phyloP scores from a whole-genome alignment of 148 eudicot genomes.

The Polygonum aviculare region DNA sequence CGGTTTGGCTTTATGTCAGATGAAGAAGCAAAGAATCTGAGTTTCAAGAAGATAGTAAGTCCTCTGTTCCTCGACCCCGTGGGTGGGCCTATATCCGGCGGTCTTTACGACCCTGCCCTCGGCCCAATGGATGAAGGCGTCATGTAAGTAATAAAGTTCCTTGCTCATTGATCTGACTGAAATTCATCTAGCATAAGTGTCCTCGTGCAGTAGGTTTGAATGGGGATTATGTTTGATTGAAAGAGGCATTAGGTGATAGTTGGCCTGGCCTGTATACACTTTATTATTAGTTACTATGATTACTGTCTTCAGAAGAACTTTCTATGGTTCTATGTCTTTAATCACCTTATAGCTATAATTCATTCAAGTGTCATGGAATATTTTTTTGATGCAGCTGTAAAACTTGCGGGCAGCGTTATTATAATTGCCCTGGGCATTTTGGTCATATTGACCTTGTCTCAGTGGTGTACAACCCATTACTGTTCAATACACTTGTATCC shows the following conservation, averaged over 20 bases:
- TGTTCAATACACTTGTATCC: constrained; percentile 41
- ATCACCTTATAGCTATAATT: neutral
- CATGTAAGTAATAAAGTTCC: constrained; percentile 29
- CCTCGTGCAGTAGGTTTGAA: neutral
- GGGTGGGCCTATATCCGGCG: constrained; percentile 48
- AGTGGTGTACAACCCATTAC: constrained; percentile 64
- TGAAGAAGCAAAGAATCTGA: constrained; percentile 56
- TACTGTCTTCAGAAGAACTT: neutral
- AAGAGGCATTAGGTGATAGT: neutral
- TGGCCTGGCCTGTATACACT: neutral
- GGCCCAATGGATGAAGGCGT: constrained; percentile 50
- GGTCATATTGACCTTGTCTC: constrained; percentile 80
- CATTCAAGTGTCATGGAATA: neutral
- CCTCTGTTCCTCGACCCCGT: constrained; percentile 38
- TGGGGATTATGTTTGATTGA: neutral
- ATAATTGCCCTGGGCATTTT: constrained; percentile 78
- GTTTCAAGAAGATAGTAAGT: constrained; percentile 52
- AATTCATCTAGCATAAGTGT: neutral
- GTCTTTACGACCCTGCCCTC: constrained; percentile 77
- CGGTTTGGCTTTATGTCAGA: constrained; percentile 60
- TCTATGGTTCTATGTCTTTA: neutral
- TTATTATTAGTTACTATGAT: neutral
- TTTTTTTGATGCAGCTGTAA: constrained; percentile 61
- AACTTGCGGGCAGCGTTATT: constrained; percentile 62
- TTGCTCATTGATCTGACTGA: neutral